A percentile compares a stretch with the other conserved stretches of the same genome.
phyloP scores from a whole-genome alignment of 257 asterid genomes.

The Oldenlandia corymbosa region DNA sequence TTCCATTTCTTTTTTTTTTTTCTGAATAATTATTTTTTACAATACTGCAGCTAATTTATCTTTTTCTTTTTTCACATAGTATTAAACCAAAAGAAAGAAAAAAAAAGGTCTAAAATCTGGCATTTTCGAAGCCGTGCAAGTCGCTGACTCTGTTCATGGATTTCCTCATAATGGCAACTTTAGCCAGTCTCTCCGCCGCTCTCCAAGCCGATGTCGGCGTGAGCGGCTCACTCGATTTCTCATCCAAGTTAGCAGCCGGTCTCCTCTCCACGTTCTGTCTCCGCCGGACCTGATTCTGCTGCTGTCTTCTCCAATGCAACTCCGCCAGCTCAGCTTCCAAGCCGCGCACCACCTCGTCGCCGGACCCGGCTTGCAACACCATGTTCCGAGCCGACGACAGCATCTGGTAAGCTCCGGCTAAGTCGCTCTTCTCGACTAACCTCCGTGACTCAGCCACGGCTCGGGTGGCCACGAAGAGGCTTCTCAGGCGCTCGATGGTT shows the following conservation, averaged over 20 bases:
- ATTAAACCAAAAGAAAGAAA: constrained; percentile 5
- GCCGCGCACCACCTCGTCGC: constrained; percentile 61
- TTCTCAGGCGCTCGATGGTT: constrained; percentile 54
- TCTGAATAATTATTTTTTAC: constrained; percentile 1
- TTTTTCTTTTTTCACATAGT: background rate
- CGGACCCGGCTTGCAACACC: constrained; percentile 58
- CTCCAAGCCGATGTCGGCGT: constrained; percentile 99
- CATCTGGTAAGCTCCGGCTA: constrained; percentile 70
- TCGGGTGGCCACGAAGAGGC: constrained; percentile 66
- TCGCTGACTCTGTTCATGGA: constrained; percentile 95
- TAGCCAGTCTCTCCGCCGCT: constrained; percentile 98
- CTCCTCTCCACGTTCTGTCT: constrained; percentile 26
- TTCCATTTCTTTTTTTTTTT: background rate
- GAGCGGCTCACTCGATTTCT: constrained; percentile 59
- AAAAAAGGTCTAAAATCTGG: constrained; percentile 58
- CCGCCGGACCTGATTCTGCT: constrained; percentile 17
- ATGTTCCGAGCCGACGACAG: constrained; percentile 72
- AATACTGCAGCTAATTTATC: background rate
- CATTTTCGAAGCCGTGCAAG: constrained; percentile 92
- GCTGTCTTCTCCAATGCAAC: constrained; percentile 40
- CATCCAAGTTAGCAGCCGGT: constrained; percentile 23
- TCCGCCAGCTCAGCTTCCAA: constrained; percentile 76
- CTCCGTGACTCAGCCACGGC: constrained; percentile 81
- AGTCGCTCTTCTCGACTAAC: constrained; percentile 46
- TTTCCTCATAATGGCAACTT: constrained; percentile 91